Evolutionary conservation across 257 asterid genomes (phyloP), one percentile per base, ranked within the genome.

Genomic region (Eustoma russellianum): DNA sequence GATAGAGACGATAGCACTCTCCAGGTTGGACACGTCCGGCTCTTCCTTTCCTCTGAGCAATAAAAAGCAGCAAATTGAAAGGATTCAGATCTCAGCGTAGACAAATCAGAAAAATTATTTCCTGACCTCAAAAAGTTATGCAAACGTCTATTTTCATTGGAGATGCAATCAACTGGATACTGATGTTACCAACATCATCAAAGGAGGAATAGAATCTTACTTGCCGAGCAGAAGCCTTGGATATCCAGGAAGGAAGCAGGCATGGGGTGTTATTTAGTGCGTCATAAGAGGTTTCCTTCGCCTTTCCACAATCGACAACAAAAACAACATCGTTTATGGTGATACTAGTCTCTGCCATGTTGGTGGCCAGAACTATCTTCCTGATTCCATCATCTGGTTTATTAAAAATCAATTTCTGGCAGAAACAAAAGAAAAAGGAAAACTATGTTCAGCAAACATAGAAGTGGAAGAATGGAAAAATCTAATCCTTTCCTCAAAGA

Each of bases 21-120:
- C 98, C 98, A 38, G 96, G 79, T 70, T 90, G 98, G 66, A 90
- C 98, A 69, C 98, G 94, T n/a, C 98, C 98, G 40, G 98, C 98
- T 66, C 98, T 83, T 62, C 98, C 98, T 82, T 66, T 86, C 75
- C 98, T 86, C 98, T 90, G 74, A 66, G 46, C 55, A 66, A 62
- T 60, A 19, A 62, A 57, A 9, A 58, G 71, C 49, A 69, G 18
- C 12, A 43, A 41, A 30, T 24, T 52, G 33, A 55, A 53, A 5
- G n/a, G 55, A 10, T 17, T 3, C 56, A 30, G 33, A 7, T 59
- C 8, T 15, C 33, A 16, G 6, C 12, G 0, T 12, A 47, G 17
- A 46, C 24, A 24, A 48, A 18, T 48, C 17, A 56, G 18, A 17
- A 6, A 35, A 10, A 33, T 46, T 5, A 38, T 61, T 24, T 1